Evolutionary conservation across 1,284 basidiomycete species (phyloP), one percentile per base, ranked within the genome.

Genomic region (Puccinia polysora): DNA sequence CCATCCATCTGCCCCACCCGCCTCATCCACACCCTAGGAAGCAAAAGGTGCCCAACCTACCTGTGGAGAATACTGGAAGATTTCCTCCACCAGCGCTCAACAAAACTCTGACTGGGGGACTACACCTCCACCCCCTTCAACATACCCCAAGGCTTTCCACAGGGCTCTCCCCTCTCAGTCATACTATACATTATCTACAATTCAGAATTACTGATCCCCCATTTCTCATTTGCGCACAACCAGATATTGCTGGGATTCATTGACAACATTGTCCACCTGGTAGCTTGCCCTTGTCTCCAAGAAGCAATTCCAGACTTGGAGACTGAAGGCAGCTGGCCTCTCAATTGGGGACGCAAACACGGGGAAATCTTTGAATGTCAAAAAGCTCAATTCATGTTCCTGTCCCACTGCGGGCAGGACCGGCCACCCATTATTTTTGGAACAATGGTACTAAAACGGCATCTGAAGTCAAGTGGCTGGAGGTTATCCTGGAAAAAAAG

Each of bases 131-230:
- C 4, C 3, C 15, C 8, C 4, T 64, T 64, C 30, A 5, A 36
- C 38, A 40, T 62, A 30, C 34, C 30, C 10, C n/a, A 62, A 14
- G 36, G 59, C 20, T 36, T 38, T 34, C 45, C 50, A 36, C 52
- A 53, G 43, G 52, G 65, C 4, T 67, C 34, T 2, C 52, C 55
- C 1, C 58, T 70, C 4, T 70, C 32, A 28, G 56, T 62, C 1
- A 60, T 52, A 0, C 47, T 70, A 0, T 70, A 70, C 30, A 60
- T 70, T 15, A 12, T 71, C 2, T 69, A 69, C 43, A 69, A 69
- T n/a, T 20, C 67, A 0, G 53, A 56, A 15, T 34, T 69, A 59
- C 47, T 71, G n/a, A 36, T 32, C 7, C 23, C 12, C 34, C 14
- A 7, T 12, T 53, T 40, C 34, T 28, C 20, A 6, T 53, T 65